These are phyloP conservation scores for Neofusicoccum umdonicola DNA, from an alignment of 2,329 filamentous ascomycete species.

Conservation along the genomic window DNA sequence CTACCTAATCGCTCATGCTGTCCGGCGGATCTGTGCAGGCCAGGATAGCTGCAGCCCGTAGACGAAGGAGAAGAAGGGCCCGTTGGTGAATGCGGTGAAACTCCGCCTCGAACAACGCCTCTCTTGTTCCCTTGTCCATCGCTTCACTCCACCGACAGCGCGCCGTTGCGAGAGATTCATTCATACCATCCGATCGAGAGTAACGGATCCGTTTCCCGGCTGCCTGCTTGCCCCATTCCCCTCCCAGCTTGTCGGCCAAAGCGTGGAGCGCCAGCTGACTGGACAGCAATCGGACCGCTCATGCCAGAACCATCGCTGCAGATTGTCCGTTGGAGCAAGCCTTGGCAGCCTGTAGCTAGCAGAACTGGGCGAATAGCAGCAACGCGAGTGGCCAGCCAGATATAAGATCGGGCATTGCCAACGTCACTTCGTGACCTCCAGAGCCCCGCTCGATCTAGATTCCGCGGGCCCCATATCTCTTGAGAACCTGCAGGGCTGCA, in stretches of 20 bases:
- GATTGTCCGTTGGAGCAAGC: slow-evolving; percentile 16
- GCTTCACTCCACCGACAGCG: not conserved
- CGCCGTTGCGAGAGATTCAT: not conserved
- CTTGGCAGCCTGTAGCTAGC: not conserved
- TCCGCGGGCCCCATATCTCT: not conserved
- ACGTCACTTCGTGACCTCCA: slow-evolving; percentile 1
- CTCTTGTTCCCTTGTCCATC: not conserved
- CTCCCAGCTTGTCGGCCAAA: not conserved
- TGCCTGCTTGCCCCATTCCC: not conserved
- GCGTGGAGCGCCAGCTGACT: not conserved
- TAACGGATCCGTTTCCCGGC: not conserved
- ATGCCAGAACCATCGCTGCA: not conserved
- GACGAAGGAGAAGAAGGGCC: not conserved
- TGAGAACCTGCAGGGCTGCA: not conserved
- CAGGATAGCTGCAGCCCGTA: not conserved
- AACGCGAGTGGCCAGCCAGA: not conserved
- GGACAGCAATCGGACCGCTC: not conserved
- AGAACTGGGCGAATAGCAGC: not conserved
- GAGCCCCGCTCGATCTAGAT: not conserved
- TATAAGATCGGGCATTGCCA: slow-evolving; percentile 8
- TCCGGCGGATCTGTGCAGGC: not conserved
- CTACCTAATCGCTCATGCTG: not conserved
- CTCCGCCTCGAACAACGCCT: slow-evolving; percentile 5
- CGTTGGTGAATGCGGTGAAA: not conserved
- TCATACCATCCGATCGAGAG: not conserved